Evolutionary conservation across 306 rosid genomes (phyloP), one percentile per base, ranked within the genome.

Genomic region (Carpinus fangiana): DNA sequence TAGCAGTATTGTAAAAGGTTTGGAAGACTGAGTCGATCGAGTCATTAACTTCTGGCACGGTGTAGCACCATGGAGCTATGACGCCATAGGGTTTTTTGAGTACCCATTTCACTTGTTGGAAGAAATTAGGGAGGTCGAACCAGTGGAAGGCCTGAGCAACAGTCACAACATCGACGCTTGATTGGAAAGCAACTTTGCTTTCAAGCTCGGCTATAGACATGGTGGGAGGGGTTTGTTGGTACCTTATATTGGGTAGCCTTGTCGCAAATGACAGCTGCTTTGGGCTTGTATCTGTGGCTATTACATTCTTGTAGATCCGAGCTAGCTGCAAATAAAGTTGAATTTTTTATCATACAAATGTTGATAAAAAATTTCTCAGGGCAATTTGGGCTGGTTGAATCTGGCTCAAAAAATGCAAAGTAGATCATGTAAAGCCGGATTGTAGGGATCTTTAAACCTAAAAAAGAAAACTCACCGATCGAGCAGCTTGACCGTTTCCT

Each of bases 401-500:
- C 8, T 41, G 43, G 45, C 45, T 41, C 45, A 4, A 4, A 38
- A 38, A 38, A 38, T 38, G 43, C 43, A 38, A 38, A 38, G 43
- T 5, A 41, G 1, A 41, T 41, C 1, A 41, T 41, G 7, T 41
- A 59, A 54, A 34, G 36, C 26, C 47, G 7, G 4, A 38, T 38
- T 38, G 43, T 38, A 4, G 43, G 43, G 43, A 38, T 38, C 43
- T 38, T 38, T 3, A 38, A 3, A 0, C 43, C 43, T n/a, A n/a
- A 38, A 38, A 38, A 38, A 4, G 43, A 38, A 14, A 48, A 78
- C 78, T 36, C 17, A 94, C 96, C 13, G 90, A 82, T 79, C 72
- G 84, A 21, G 93, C 92, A 47, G 97, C 98, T 75, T 94, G 98
- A 79, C 97, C 97, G 36, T 78, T 92, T 51, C 98, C 97, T 14